Base-by-base conservation (phyloP, 139 green algal genomes). In the Desmodesmus armatus region DNA sequence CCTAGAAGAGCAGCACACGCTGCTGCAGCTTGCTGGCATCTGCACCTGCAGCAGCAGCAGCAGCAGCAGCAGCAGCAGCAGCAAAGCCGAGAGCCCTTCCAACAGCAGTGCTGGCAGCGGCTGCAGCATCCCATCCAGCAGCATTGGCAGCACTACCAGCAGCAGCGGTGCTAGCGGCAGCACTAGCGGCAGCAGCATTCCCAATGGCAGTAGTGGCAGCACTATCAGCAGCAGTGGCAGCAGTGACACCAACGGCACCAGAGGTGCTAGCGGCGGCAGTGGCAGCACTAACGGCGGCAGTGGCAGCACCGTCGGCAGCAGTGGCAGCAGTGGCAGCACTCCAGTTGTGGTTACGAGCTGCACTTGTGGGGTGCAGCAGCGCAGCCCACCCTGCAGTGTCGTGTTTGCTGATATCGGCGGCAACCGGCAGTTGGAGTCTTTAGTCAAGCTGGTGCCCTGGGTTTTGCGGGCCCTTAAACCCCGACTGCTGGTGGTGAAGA, bases 321-420 rank as follows among this genome's bases (percentile, higher is more conserved):
- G 63, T 17, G 44, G 73, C 49, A 80, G 65, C 33, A 29, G 47
- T 55, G 47, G 47, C 47, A 35, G 67, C 63, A 49, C 60, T 62
- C 25, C 5, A n/a, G n/a, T n/a, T n/a, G n/a, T n/a, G n/a, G n/a
- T n/a, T n/a, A n/a, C n/a, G n/a, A n/a, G n/a, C n/a, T n/a, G n/a
- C n/a, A n/a, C n/a, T n/a, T n/a, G n/a, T n/a, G n/a, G n/a, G n/a
- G n/a, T n/a, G n/a, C n/a, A n/a, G n/a, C n/a, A n/a, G 5, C 40
- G 72, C n/a, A n/a, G n/a, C n/a, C n/a, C n/a, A n/a, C n/a, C n/a
- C 3, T 66, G 71, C 43, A 78, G 41, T 31, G 74, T 72, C 19
- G 85, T 85, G 13, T 86, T 89, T 83, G 70, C 76, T 43, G 85
- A 89, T 33, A 89, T 89, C 33, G 85, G 85, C 25, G 85, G 85